Evolutionary conservation across 768 basidiomycete genomes (phyloP).

Genomic region (Lyophyllum atratum): DNA sequence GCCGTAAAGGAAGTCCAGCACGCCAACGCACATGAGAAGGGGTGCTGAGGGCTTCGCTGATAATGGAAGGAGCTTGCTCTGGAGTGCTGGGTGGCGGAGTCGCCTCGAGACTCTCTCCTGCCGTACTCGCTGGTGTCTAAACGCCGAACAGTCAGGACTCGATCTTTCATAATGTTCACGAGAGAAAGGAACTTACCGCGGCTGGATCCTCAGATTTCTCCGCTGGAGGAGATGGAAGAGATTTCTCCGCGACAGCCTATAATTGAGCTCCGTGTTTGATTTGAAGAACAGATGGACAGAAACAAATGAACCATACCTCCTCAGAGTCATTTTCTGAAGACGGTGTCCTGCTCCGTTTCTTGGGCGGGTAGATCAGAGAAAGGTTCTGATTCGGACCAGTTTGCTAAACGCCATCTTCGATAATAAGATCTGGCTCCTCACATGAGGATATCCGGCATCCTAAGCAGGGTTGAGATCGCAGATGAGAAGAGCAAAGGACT

Average conservation of each 20-base stretch:
- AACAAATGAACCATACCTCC: slow-evolving; percentile 19
- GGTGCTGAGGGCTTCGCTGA: slow-evolving; percentile 3
- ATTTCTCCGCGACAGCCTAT: background rate
- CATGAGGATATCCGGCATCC: slow-evolving; percentile 46
- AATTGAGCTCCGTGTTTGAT: background rate
- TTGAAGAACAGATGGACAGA: background rate
- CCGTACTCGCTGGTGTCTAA: slow-evolving; percentile 1
- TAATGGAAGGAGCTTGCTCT: slow-evolving; percentile 4
- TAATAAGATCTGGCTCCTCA: slow-evolving; percentile 21
- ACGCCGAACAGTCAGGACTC: background rate
- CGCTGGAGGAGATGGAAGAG: background rate
- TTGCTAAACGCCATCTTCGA: background rate
- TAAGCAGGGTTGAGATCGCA: slow-evolving; percentile 18
- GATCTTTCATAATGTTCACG: background rate
- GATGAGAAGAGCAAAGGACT: background rate
- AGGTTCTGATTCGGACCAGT: slow-evolving; percentile 38
- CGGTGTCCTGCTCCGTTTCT: slow-evolving; percentile 44
- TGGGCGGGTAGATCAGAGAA: slow-evolving; percentile 45
- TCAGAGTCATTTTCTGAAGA: slow-evolving; percentile 29
- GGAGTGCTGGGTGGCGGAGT: slow-evolving; percentile 12
- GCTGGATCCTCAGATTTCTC: background rate
- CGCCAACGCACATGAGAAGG: slow-evolving; percentile 10
- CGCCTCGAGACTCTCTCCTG: background rate
- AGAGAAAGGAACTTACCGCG: background rate
- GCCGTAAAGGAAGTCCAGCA: background rate